Conservation (phyloP, 2,329 filamentous ascomycete species). For the Pestalotiopsis sp. region DNA sequence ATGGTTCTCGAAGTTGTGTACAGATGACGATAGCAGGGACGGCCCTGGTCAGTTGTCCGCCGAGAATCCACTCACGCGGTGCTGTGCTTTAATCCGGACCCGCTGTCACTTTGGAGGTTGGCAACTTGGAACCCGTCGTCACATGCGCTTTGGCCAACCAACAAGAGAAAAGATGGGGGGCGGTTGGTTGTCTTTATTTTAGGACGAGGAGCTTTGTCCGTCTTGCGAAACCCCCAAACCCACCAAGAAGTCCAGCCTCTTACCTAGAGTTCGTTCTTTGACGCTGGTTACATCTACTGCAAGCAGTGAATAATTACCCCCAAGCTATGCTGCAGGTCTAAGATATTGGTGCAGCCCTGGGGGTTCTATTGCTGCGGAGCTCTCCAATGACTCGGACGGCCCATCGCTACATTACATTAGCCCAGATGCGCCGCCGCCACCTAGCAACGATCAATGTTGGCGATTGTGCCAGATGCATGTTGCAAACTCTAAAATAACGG, state of each 20-base stretch:
- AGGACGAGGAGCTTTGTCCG: not conserved
- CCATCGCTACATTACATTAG: not conserved
- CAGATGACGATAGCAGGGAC: conserved; percentile 10
- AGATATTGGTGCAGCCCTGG: too few relatives aligned
- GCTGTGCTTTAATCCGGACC: conserved; percentile 10
- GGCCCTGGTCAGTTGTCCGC: conserved; percentile 1
- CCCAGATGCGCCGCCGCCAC: not conserved
- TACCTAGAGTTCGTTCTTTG: too few relatives aligned
- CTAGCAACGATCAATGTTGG: not conserved
- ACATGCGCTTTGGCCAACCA: conserved; percentile 12
- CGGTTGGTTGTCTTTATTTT: not conserved
- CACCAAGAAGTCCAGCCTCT: not conserved
- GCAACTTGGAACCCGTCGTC: not conserved
- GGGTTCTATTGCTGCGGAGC: not conserved
- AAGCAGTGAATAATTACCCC: too few relatives aligned
- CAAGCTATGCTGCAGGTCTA: too few relatives aligned
- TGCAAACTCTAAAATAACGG: not conserved
- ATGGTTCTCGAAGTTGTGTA: conserved; percentile 8
- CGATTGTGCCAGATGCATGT: not conserved
- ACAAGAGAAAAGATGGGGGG: not conserved
- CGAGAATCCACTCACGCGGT: not conserved
- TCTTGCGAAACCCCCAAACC: not conserved
- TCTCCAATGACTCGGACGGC: not conserved
- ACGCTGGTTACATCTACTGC: too few relatives aligned
- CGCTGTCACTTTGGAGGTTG: not conserved